Conservation (phyloP, 768 basidiomycete species). For the Chalciporus pseudorubinellus region DNA sequence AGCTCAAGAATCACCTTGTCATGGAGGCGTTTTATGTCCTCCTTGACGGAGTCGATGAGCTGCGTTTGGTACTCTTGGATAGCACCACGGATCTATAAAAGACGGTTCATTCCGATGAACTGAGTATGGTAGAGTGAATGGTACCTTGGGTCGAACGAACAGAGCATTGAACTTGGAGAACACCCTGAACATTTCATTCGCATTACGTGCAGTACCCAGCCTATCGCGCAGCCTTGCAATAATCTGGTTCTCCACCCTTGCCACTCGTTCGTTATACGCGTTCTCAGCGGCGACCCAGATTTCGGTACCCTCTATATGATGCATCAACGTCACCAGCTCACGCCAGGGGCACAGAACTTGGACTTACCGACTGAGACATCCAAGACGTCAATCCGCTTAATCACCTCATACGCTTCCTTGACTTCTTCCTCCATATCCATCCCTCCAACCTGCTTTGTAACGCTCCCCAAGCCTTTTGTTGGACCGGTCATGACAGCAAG, state of each 20-base stretch:
- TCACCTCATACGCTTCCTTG: conserved; percentile 92
- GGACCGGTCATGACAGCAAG: conserved; percentile 96
- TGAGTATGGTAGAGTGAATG: conserved; percentile 5
- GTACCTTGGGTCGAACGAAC: conserved; percentile 92
- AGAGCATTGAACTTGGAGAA: conserved; percentile 98
- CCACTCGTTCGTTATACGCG: conserved; percentile 96
- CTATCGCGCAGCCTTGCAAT: conserved; percentile 90
- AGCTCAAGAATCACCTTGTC: conserved; percentile 60
- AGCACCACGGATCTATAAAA: conserved; percentile 82
- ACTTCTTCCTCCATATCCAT: conserved; percentile 99
- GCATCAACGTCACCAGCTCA: not conserved
- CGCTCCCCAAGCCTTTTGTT: conserved; percentile 76
- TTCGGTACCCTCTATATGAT: conserved; percentile 80
- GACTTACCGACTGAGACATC: conserved; percentile 88
- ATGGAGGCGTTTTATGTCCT: conserved; percentile 93
- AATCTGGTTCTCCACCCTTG: conserved; percentile 97
- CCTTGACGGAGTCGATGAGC: conserved; percentile 97
- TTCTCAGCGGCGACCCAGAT: conserved; percentile 98
- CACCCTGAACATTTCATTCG: conserved; percentile 99
- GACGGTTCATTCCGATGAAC: not conserved
- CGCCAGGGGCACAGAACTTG: not conserved
- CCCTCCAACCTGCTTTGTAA: conserved; percentile 76
- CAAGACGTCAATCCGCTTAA: conserved; percentile 94
- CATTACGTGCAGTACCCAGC: conserved; percentile 92
- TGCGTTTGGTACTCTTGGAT: conserved; percentile 99